Percentiles rank a stretch among this genome's conserved stretches.
These are phyloP conservation scores for Hansenula lynferdii DNA, from an alignment of 1,139 yeast genomes.

Conservation along the genomic window DNA sequence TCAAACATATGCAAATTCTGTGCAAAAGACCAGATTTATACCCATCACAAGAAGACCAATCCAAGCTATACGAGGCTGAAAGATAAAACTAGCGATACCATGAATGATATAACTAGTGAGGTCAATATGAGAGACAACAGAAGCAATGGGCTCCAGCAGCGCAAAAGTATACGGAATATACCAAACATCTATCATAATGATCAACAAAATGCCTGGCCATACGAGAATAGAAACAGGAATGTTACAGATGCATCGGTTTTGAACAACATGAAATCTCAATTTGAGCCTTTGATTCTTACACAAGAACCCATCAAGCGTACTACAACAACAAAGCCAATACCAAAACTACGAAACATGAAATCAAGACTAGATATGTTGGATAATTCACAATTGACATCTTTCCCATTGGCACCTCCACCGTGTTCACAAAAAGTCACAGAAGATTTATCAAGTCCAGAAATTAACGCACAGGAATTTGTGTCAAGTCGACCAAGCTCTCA, in stretches of 20 bases:
- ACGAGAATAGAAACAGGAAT: neutral
- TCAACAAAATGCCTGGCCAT: neutral
- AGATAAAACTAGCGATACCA: too few relatives aligned
- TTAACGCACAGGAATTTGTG: slow-evolving; percentile 11
- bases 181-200: too few relatives aligned
- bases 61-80: too few relatives aligned
- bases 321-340: neutral
- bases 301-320: too few relatives aligned
- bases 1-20: too few relatives aligned
- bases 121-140: slow-evolving; percentile 1
- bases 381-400: slow-evolving; percentile 55
- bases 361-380: slow-evolving; percentile 63
- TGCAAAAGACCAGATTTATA: too few relatives aligned
- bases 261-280: neutral
- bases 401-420: slow-evolving; percentile 58
- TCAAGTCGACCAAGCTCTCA: slow-evolving; percentile 7
- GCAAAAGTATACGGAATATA: neutral
- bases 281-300: neutral
- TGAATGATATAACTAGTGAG: slow-evolving; percentile 19
- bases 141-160: neutral
- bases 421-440: slow-evolving; percentile 16
- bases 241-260: neutral
- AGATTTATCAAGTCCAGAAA: slow-evolving; percentile 24
- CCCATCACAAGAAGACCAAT: too few relatives aligned
- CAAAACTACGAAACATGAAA: slow-evolving; percentile 22